Evolutionary conservation across 768 basidiomycete genomes (phyloP).

Genomic region (Gloeophyllum trabeum): DNA sequence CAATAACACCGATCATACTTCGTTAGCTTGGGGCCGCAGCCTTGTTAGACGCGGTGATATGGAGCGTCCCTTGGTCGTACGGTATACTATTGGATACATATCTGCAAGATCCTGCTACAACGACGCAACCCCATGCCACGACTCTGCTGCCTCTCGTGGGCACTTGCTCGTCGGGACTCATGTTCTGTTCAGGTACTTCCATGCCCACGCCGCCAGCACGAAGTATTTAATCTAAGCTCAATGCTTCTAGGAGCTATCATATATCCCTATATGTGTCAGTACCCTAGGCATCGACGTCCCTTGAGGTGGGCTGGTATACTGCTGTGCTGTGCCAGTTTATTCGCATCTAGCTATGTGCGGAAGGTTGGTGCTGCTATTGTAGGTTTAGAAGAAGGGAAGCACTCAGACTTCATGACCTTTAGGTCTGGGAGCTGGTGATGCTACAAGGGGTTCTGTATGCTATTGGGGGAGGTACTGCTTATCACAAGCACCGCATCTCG

Average conservation of each 20-base stretch:
- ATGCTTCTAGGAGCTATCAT: conserved; percentile 14
- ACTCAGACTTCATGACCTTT: neutral
- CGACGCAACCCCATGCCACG: conserved; percentile 8
- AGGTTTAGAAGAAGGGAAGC: neutral
- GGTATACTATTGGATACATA: conserved; percentile 18
- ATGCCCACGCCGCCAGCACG: no score
- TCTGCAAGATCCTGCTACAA: conserved; percentile 10
- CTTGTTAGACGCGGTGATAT: conserved; percentile 15
- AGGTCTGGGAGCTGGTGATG: conserved; percentile 7
- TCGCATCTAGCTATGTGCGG: conserved; percentile 15
- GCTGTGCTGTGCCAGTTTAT: conserved; percentile 14
- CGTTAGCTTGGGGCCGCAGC: conserved; percentile 13
- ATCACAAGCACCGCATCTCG: conserved; percentile 1
- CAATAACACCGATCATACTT: neutral
- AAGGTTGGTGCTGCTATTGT: conserved; percentile 8
- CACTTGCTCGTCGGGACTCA: conserved; percentile 14
- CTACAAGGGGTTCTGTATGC: conserved; percentile 18
- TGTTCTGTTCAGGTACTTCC: no score
- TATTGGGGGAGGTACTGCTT: conserved; percentile 17
- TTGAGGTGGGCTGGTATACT: conserved; percentile 12
- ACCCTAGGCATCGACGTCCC: conserved; percentile 11
- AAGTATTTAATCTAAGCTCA: conserved; percentile 17
- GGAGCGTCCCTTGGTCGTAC: conserved; percentile 19
- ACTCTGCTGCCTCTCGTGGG: conserved; percentile 15
- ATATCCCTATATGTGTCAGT: conserved; percentile 13